phyloP scores from a whole-genome alignment of 805 yeast genomes.

The Candida insectalens region DNA sequence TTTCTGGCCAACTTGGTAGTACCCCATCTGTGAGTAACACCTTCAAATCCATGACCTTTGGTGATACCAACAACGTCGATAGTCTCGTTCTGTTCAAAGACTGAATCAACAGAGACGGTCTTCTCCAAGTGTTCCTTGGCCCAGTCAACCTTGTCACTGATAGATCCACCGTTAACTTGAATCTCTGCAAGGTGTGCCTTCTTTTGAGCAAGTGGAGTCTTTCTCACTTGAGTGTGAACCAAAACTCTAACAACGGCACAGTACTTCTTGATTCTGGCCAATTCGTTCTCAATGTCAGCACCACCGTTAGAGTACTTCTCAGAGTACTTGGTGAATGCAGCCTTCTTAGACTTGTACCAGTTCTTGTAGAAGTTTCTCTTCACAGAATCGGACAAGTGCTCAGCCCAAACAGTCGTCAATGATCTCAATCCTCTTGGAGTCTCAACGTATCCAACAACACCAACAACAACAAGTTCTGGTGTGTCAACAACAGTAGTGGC shows the following conservation, averaged over 20 bases:
- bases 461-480: conserved; percentile 97
- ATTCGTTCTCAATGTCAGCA: conserved; percentile 84
- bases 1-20: conserved; percentile 99
- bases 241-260: conserved; percentile 97
- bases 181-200: conserved; percentile 99
- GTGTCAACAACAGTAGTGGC: conserved; percentile 99
- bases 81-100: conserved; percentile 98
- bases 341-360: conserved; percentile 99
- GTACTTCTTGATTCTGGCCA: conserved; percentile 98
- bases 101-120: conserved; percentile 92
- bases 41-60: conserved; percentile 99
- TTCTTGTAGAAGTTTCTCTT: conserved; percentile 99
- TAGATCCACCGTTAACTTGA: conserved; percentile 99
- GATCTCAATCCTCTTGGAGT: conserved; percentile 99
- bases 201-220: conserved; percentile 98
- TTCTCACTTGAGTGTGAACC: conserved; percentile 99
- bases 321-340: conserved; percentile 99
- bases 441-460: conserved; percentile 99
- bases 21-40: conserved; percentile 99
- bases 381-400: conserved; percentile 98
- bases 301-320: conserved; percentile 93
- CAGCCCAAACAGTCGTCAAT: conserved; percentile 99
- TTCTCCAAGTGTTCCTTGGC: conserved; percentile 98
- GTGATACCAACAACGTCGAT: conserved; percentile 98
- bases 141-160: conserved; percentile 96